phyloP scores from a whole-genome alignment of 2,329 filamentous ascomycete genomes.

The Byssochlamys sp. region DNA sequence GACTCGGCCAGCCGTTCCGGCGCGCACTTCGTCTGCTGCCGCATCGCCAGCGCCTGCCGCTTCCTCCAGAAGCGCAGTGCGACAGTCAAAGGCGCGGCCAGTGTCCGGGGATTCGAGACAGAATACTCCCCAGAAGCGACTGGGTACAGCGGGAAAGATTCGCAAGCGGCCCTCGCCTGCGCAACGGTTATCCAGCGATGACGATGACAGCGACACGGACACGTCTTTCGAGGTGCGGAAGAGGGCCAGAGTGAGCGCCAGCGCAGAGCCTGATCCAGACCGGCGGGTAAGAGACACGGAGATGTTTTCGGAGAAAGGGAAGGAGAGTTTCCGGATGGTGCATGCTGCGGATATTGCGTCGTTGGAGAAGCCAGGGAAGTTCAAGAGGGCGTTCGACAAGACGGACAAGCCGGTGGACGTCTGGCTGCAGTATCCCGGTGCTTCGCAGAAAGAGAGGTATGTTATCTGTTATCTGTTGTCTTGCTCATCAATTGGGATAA shows the following conservation, averaged over 20 bases:
- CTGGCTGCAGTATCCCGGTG: conserved; percentile 75
- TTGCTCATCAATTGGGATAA: neutral
- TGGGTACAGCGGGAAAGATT: conserved; percentile 21
- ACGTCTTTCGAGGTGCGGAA: conserved; percentile 35
- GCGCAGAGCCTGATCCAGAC: conserved; percentile 35
- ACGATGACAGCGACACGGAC: conserved; percentile 34
- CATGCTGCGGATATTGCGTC: conserved; percentile 42
- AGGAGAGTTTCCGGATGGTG: conserved; percentile 33
- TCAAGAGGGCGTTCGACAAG: conserved; percentile 43
- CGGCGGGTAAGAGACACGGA: conserved; percentile 36
- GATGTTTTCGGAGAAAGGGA: conserved; percentile 35
- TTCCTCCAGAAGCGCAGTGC: conserved; percentile 11
- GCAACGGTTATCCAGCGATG: conserved; percentile 31
- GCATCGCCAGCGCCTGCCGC: conserved; percentile 6
- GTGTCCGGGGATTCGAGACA: conserved; percentile 17
- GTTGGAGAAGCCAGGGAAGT: conserved; percentile 37
- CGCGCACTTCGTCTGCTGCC: conserved; percentile 17
- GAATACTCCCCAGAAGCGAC: conserved; percentile 22
- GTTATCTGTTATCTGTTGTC: conserved; percentile 5
- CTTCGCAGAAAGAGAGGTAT: conserved; percentile 57
- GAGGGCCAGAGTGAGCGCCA: conserved; percentile 30
- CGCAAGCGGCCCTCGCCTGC: conserved; percentile 32
- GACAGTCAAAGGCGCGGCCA: conserved; percentile 17
- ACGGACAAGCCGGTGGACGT: conserved; percentile 42
- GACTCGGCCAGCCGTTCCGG: conserved; percentile 20